A percentile compares a stretch with the other conserved stretches of the same genome.
These are phyloP conservation scores for Russula brevipes DNA, from an alignment of 768 basidiomycete species.

Conservation along the genomic window DNA sequence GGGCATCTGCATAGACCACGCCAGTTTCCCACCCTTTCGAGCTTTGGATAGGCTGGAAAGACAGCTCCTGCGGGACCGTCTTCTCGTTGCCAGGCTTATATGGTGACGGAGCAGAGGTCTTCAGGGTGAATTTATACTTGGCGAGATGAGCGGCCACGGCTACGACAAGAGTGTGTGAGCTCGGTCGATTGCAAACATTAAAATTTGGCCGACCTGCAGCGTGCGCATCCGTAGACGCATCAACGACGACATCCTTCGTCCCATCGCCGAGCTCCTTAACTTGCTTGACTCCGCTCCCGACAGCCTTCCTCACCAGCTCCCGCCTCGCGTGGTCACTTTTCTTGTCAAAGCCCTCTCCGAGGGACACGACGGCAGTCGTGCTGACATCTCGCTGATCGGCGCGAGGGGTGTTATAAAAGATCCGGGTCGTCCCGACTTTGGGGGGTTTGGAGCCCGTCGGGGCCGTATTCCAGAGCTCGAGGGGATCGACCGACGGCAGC, in stretches of 20 bases:
- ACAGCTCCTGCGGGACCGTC: slow-evolving; percentile 46
- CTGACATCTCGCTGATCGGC: slow-evolving; percentile 29
- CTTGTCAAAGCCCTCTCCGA: slow-evolving; percentile 49
- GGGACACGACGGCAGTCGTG: slow-evolving; percentile 52
- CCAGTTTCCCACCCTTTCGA: slow-evolving; percentile 71
- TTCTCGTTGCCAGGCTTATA: slow-evolving; percentile 59
- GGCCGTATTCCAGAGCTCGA: slow-evolving; percentile 50
- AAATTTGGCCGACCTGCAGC: slow-evolving; percentile 57
- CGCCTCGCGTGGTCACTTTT: slow-evolving; percentile 45
- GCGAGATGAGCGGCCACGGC: slow-evolving; percentile 78
- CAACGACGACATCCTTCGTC: slow-evolving; percentile 54
- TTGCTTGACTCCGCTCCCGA: slow-evolving; percentile 69
- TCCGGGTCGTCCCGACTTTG: slow-evolving; percentile 56
- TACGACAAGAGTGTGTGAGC: slow-evolving; percentile 29
- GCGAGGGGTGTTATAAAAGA: slow-evolving; percentile 54
- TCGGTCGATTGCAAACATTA: neutral
- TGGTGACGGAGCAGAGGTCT: slow-evolving; percentile 61
- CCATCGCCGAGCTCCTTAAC: slow-evolving; percentile 56
- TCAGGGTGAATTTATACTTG: slow-evolving; percentile 69
- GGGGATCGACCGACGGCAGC: slow-evolving; percentile 39
- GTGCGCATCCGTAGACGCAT: slow-evolving; percentile 64
- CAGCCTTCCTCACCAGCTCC: slow-evolving; percentile 65
- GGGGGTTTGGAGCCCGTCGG: slow-evolving; percentile 41
- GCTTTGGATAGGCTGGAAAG: slow-evolving; percentile 41
- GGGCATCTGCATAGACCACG: slow-evolving; percentile 64